These are phyloP conservation scores for Oidiodendron maius DNA, from an alignment of 495 filamentous ascomycete species.

Conservation along the genomic window DNA sequence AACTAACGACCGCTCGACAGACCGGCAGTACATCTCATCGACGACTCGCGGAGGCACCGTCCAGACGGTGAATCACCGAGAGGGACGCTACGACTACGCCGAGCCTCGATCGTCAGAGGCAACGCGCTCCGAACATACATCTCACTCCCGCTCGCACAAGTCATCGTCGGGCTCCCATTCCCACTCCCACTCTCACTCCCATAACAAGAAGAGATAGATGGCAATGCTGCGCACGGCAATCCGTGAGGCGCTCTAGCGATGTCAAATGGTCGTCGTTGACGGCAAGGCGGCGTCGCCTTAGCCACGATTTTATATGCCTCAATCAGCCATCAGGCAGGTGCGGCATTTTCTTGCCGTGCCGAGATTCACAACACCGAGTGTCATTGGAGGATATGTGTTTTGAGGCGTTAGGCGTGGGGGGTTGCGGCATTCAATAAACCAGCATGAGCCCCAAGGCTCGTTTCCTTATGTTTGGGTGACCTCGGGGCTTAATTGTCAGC, in stretches of 20 bases:
- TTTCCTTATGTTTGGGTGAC: too few relatives aligned
- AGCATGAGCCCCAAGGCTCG: too few relatives aligned
- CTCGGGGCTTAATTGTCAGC: too few relatives aligned
- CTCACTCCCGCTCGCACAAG: neutral
- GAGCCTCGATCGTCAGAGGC: neutral
- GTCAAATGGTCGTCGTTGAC: neutral
- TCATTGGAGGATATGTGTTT: too few relatives aligned
- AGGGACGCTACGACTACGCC: neutral
- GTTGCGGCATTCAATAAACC: too few relatives aligned
- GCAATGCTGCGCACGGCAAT: neutral
- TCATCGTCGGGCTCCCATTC: too few relatives aligned
- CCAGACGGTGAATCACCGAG: neutral
- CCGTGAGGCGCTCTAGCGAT: neutral
- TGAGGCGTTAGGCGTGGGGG: too few relatives aligned
- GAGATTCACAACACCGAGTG: too few relatives aligned
- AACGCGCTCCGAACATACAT: neutral
- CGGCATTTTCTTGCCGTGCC: too few relatives aligned
- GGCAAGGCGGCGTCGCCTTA: too few relatives aligned
- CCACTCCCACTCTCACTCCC: neutral
- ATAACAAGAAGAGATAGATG: neutral
- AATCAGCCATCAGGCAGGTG: too few relatives aligned
- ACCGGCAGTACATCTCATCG: neutral
- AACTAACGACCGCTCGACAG: neutral
- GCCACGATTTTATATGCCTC: too few relatives aligned
- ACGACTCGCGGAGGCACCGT: neutral